These are phyloP conservation scores for Bipolaris gigantea DNA, from an alignment of 2,329 filamentous ascomycete genomes.

Conservation along the genomic window DNA sequence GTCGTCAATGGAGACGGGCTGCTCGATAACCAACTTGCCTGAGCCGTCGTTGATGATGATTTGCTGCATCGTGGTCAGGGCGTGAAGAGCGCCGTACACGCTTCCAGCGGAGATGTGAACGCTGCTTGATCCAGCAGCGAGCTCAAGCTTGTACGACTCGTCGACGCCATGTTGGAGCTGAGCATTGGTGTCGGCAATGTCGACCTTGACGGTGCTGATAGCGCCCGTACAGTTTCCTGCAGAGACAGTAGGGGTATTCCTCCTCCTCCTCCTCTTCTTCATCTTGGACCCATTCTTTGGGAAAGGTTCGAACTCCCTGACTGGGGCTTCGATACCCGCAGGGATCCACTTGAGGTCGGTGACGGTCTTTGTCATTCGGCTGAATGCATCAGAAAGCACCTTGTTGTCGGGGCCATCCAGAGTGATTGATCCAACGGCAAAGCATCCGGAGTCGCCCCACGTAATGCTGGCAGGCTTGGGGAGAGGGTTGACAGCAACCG, in stretches of 20 bases:
- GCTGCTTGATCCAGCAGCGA: slow-evolving; percentile 45
- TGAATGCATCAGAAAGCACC: slow-evolving; percentile 52
- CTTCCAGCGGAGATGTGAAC: slow-evolving; percentile 55
- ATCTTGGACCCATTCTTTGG: slow-evolving; percentile 46
- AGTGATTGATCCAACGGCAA: slow-evolving; percentile 45
- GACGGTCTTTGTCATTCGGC: slow-evolving; percentile 54
- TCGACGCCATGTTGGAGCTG: slow-evolving; percentile 60
- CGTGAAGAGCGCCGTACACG: slow-evolving; percentile 58
- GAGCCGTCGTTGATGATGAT: slow-evolving; percentile 54
- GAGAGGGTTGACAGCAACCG: slow-evolving; percentile 57
- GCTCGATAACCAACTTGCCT: slow-evolving; percentile 54
- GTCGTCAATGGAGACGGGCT: slow-evolving; percentile 57
- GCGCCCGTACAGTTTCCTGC: slow-evolving; percentile 31
- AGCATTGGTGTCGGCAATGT: slow-evolving; percentile 50
- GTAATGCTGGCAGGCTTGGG: slow-evolving; percentile 57
- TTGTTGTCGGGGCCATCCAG: slow-evolving; percentile 45
- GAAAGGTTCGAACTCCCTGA: slow-evolving; percentile 55
- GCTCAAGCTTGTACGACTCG: slow-evolving; percentile 58
- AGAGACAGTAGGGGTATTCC: slow-evolving; percentile 14
- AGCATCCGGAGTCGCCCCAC: slow-evolving; percentile 57
- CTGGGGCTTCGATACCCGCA: slow-evolving; percentile 56
- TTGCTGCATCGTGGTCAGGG: slow-evolving; percentile 61
- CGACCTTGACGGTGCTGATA: slow-evolving; percentile 51
- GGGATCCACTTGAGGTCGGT: slow-evolving; percentile 57
- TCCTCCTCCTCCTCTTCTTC: slow-evolving; percentile 26